A percentile compares a stretch with the other conserved stretches of the same genome.
Conservation (phyloP, 352 stramenopile species). For the Phytophthora tentaculata region DNA sequence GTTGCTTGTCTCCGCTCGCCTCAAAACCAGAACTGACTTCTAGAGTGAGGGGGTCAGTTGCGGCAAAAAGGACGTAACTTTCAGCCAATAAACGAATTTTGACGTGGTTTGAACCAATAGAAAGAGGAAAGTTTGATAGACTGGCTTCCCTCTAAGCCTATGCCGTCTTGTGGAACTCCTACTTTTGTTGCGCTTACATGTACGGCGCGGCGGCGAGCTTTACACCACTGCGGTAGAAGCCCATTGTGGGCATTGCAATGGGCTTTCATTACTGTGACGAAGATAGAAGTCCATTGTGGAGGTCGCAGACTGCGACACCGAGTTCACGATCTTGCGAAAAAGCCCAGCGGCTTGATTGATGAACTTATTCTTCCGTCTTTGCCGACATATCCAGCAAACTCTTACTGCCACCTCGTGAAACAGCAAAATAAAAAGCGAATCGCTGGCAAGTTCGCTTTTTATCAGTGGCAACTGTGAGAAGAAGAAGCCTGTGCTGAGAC, state of each 20-base stretch:
- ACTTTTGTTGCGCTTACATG: no score
- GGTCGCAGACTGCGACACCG: not conserved
- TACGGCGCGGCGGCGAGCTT: not conserved
- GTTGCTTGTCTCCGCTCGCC: constrained; percentile 10
- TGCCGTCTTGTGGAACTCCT: no score
- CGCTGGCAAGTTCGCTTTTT: no score
- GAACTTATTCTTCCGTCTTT: no score
- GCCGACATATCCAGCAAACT: not conserved
- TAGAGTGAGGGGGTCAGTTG: constrained; percentile 12
- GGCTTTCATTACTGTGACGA: not conserved
- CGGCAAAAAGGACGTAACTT: no score
- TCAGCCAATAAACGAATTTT: constrained; percentile 16
- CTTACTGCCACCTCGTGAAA: not conserved
- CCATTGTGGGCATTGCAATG: not conserved
- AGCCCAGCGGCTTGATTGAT: not conserved
- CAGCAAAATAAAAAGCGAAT: no score
- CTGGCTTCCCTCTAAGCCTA: constrained; percentile 1
- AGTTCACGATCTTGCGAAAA: no score
- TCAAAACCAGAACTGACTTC: constrained; percentile 77
- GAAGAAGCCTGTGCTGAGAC: no score
- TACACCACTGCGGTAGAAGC: not conserved
- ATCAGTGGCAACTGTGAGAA: no score
- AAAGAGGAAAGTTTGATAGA: not conserved
- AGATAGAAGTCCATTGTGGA: not conserved
- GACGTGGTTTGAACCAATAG: constrained; percentile 13